Percentiles rank a stretch among this genome's conserved stretches.
Conservation (phyloP, 75 land plant species). For the Sequoiadendron giganteum region DNA sequence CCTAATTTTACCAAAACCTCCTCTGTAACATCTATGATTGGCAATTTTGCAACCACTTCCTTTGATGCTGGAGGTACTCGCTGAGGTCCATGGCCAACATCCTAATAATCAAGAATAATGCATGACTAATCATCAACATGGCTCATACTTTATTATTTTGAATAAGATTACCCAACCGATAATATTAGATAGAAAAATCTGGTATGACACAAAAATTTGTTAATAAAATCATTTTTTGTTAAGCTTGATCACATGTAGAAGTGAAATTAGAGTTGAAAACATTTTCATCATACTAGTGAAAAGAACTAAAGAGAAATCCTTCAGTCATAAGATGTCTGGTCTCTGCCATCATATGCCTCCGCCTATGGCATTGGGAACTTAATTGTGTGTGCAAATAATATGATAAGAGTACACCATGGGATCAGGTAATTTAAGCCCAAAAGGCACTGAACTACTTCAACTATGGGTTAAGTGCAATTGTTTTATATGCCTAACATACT, state of each 20-base stretch:
- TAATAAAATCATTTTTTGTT: background rate
- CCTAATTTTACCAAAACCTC: conserved; percentile 58
- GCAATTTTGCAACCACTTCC: conserved; percentile 89
- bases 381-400: background rate
- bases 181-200: background rate
- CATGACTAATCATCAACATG: too few relatives aligned
- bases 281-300: background rate
- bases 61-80: conserved; percentile 94
- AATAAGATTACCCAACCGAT: too few relatives aligned
- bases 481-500: background rate
- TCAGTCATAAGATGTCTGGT: background rate
- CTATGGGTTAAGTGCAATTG: background rate
- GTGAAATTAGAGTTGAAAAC: background rate
- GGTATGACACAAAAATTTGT: background rate
- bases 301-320: background rate
- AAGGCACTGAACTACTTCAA: background rate
- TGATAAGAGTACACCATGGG: background rate
- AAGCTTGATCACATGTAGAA: background rate
- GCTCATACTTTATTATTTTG: too few relatives aligned
- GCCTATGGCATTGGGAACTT: background rate
- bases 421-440: background rate
- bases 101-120: conserved; percentile 25
- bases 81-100: conserved; percentile 46
- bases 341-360: background rate
- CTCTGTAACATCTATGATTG: conserved; percentile 58